Evolutionary conservation across 805 yeast genomes (phyloP).

Genomic region (Torulaspora indica): DNA sequence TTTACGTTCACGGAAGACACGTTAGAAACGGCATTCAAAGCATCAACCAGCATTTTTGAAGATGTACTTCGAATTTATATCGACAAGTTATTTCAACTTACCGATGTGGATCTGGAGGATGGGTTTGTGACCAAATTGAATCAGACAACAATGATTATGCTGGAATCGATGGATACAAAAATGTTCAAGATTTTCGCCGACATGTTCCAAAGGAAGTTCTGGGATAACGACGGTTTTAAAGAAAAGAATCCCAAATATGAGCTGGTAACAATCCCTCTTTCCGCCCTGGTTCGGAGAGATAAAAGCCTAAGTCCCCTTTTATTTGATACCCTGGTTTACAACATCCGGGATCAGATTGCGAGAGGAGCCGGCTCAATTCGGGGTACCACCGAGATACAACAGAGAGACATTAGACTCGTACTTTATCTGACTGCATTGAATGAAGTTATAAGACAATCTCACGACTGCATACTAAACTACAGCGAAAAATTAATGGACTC

Average conservation of each 20-base stretch:
- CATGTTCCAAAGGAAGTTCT: slow-evolving; percentile 38
- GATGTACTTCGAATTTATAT: slow-evolving; percentile 53
- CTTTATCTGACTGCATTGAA: slow-evolving; percentile 67
- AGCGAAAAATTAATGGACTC: slow-evolving; percentile 43
- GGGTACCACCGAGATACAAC: slow-evolving; percentile 58
- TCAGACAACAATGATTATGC: slow-evolving; percentile 44
- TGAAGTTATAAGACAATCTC: slow-evolving; percentile 67
- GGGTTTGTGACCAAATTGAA: slow-evolving; percentile 39
- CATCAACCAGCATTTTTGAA: slow-evolving; percentile 69
- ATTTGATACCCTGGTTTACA: slow-evolving; percentile 32
- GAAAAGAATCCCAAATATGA: slow-evolving; percentile 58
- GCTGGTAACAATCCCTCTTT: slow-evolving; percentile 66
- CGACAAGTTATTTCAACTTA: slow-evolving; percentile 53
- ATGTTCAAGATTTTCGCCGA: slow-evolving; percentile 45
- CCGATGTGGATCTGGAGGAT: slow-evolving; percentile 49
- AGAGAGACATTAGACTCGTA: slow-evolving; percentile 71
- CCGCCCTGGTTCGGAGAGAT: slow-evolving; percentile 63
- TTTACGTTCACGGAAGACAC: slow-evolving; percentile 43
- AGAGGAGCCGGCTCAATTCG: slow-evolving; percentile 80
- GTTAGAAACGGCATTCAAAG: slow-evolving; percentile 55
- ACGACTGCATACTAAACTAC: slow-evolving; percentile 43
- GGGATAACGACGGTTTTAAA: slow-evolving; percentile 49
- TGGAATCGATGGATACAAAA: slow-evolving; percentile 58
- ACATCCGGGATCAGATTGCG: slow-evolving; percentile 59
- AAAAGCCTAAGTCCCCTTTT: slow-evolving; percentile 22